Evolutionary conservation across 495 filamentous ascomycete genomes (phyloP).

Genomic region (Aspergillus funiculosus): DNA sequence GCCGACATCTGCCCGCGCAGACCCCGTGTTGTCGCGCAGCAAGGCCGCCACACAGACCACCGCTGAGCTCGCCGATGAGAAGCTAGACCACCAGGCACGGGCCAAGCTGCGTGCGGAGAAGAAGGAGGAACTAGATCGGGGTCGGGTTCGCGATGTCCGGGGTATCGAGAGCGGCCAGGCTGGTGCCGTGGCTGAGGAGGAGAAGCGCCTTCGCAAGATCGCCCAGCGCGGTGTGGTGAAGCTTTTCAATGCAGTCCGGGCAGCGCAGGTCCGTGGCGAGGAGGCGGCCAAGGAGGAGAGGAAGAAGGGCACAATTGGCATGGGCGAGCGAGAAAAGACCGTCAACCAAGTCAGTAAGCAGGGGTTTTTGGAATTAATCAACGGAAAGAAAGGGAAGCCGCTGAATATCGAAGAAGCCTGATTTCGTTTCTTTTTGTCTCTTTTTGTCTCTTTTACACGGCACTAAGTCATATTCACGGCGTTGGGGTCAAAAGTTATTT

Average conservation of each 20-base stretch:
- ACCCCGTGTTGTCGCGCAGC: conserved; percentile 84
- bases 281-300: conserved; percentile 63
- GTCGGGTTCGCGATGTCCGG: conserved; percentile 79
- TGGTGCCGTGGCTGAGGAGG: conserved; percentile 62
- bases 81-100: conserved; percentile 74
- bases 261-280: conserved; percentile 78
- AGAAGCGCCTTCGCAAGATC: conserved; percentile 74
- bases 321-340: conserved; percentile 68
- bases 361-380: conserved; percentile 88
- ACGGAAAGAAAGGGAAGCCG: conserved; percentile 47
- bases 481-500: conserved; percentile 30
- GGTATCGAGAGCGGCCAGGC: conserved; percentile 43
- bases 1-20: conserved; percentile 66
- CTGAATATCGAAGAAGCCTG: conserved; percentile 47
- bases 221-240: conserved; percentile 90
- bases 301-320: conserved; percentile 68
- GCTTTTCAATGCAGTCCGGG: conserved; percentile 90
- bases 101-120: conserved; percentile 74
- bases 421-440: conserved; percentile 15
- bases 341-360: conserved; percentile 94
- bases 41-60: conserved; percentile 58
- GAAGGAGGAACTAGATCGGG: conserved; percentile 75
- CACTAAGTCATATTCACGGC: conserved; percentile 36
- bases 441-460: conserved; percentile 11
- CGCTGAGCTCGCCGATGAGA: conserved; percentile 61